Evolutionary conservation across 2,329 filamentous ascomycete species (phyloP).

Genomic region (Paecilomyces sp.): DNA sequence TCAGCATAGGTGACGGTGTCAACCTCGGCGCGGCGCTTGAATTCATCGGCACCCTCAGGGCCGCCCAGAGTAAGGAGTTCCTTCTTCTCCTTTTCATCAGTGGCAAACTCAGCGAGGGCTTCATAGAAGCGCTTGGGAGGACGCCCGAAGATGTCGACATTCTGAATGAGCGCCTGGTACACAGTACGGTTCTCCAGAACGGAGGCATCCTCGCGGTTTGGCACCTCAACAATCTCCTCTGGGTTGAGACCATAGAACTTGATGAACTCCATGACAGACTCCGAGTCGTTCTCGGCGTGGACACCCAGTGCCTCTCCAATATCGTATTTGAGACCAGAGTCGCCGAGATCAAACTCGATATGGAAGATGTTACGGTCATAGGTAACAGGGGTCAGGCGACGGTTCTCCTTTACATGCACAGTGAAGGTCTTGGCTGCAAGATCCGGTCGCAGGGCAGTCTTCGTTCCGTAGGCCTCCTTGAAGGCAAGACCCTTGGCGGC

Average conservation of each 20-base stretch:
- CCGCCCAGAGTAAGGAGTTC: slow-evolving; percentile 70
- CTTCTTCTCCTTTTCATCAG: slow-evolving; percentile 73
- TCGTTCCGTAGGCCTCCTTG: slow-evolving; percentile 85
- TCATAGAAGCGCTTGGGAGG: slow-evolving; percentile 99
- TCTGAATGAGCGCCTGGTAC: slow-evolving; percentile 84
- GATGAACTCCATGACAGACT: slow-evolving; percentile 78
- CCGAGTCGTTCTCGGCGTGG: slow-evolving; percentile 84
- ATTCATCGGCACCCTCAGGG: slow-evolving; percentile 74
- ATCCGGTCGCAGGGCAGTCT: slow-evolving; percentile 71
- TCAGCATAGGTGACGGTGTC: slow-evolving; percentile 91
- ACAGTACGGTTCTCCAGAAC: slow-evolving; percentile 83
- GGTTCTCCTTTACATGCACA: slow-evolving; percentile 90
- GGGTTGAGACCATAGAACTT: slow-evolving; percentile 77
- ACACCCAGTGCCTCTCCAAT: slow-evolving; percentile 96
- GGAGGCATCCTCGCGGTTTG: slow-evolving; percentile 68
- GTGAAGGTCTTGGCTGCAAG: slow-evolving; percentile 77
- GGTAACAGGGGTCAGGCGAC: slow-evolving; percentile 74
- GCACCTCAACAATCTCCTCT: slow-evolving; percentile 82
- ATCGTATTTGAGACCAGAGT: slow-evolving; percentile 87
- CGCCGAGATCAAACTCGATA: slow-evolving; percentile 93
- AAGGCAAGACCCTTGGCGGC: slow-evolving; percentile 84
- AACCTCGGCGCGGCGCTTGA: slow-evolving; percentile 85
- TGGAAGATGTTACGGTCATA: slow-evolving; percentile 99
- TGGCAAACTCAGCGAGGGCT: slow-evolving; percentile 75
- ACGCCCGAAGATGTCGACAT: slow-evolving; percentile 93